Evolutionary conservation across 345 rosid species (phyloP), one percentile per base, ranked within the genome.

Genomic region (Eucalyptus pauciflora): DNA sequence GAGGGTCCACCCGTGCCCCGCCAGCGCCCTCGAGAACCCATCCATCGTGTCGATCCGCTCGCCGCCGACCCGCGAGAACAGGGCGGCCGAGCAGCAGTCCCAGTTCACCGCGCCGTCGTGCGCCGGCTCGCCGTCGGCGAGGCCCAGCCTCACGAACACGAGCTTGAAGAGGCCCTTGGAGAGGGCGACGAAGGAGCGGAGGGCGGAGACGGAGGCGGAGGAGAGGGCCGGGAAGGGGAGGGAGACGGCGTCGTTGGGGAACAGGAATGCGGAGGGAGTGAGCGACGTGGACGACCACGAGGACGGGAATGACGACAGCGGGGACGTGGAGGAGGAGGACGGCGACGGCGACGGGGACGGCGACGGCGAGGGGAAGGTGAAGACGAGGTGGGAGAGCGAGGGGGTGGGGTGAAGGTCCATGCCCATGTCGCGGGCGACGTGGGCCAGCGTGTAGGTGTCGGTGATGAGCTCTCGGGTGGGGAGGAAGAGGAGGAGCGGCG

Each of bases 381-480:
- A 95, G 91, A 95, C 90, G 92, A 95, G 93, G 94, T 95, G 97
- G 50, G 97, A 95, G 90, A 95, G 97, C 1, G 97, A 95, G 16
- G 96, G 96, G 29, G 95, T 93, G 11, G 97, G 97, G 89, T 93
- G 91, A 54, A 95, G 90, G 87, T 94, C 96, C 96, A 96, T 95
- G 60, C 97, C 97, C 92, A 94, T 94, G 91, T 95, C 95, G 90
- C 97, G 93, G 6, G 96, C 95, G 12, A 95, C 91, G 80, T 92
- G 90, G 25, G 97, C 96, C 76, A 96, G 88, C 87, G 93, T 91
- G 90, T 93, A 94, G 3, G 95, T 92, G 62, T 96, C 96, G 10
- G 94, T 46, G 87, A 95, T 92, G 54, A 94, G 90, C 92, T 96
- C 96, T 62, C 90, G 90, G 1, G 94, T 90, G 13, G 96, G 96